A percentile compares a stretch with the other conserved stretches of the same genome.
Evolutionary conservation across 371 early-diverging fungal genomes (phyloP).

Genomic region (Rhizopus delemar): DNA sequence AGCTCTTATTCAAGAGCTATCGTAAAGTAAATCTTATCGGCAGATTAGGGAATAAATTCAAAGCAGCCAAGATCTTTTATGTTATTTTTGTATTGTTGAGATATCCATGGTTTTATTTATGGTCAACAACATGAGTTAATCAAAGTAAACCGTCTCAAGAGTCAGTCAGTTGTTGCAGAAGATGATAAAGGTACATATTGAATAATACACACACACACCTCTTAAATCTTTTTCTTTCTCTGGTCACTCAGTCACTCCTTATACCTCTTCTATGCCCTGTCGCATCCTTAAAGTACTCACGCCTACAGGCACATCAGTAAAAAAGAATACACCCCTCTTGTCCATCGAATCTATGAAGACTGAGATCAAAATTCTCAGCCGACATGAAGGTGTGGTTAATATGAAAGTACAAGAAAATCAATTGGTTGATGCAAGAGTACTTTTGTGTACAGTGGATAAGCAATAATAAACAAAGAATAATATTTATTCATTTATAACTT

Average conservation of each 20-base stretch:
- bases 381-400: slow-evolving; percentile 62
- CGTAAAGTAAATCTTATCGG: too few relatives aligned
- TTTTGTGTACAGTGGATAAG: slow-evolving; percentile 62
- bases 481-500: slow-evolving; percentile 19
- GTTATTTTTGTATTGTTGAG: too few relatives aligned
- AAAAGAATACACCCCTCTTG: slow-evolving; percentile 64
- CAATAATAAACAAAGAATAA: slow-evolving; percentile 16
- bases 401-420: slow-evolving; percentile 68
- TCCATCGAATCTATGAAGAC: slow-evolving; percentile 82
- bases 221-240: not conserved
- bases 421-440: slow-evolving; percentile 66
- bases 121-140: slow-evolving; percentile 53
- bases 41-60: too few relatives aligned
- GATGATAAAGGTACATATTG: slow-evolving; percentile 13
- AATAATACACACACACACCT: not conserved
- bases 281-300: slow-evolving; percentile 63
- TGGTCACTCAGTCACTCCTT: slow-evolving; percentile 53
- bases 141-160: slow-evolving; percentile 54
- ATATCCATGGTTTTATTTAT: too few relatives aligned
- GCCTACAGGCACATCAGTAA: slow-evolving; percentile 56
- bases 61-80: too few relatives aligned
- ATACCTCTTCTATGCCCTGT: slow-evolving; percentile 77
- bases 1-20: too few relatives aligned
- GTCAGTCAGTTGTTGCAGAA: slow-evolving; percentile 41
- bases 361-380: slow-evolving; percentile 65